These are phyloP conservation scores for Castanea crenata DNA, from an alignment of 306 rosid species.

Conservation along the genomic window DNA sequence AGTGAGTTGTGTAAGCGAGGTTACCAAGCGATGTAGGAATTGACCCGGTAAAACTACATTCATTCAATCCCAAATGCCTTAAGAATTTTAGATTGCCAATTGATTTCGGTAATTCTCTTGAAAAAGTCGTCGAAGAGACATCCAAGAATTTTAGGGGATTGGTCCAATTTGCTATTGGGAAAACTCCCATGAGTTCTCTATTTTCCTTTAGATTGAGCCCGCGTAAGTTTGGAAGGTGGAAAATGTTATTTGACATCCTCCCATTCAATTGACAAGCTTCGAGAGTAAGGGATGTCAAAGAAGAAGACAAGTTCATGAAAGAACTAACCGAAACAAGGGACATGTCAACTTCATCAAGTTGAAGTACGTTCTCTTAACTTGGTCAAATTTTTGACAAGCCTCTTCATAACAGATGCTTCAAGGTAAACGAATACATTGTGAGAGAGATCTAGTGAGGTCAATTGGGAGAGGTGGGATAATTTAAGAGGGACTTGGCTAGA, in stretches of 20 bases:
- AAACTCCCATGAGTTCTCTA: background rate
- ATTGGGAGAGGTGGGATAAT: background rate
- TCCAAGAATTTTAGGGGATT: background rate
- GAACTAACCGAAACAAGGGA: background rate
- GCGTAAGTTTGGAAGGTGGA: background rate
- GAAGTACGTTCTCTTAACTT: background rate
- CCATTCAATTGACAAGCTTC: background rate
- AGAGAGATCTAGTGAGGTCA: slow-evolving; percentile 32
- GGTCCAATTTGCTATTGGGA: slow-evolving; percentile 5
- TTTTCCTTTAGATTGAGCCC: background rate
- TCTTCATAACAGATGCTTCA: background rate
- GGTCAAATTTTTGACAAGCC: background rate
- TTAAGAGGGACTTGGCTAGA: background rate
- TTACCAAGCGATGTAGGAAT: background rate
- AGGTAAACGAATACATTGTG: slow-evolving; percentile 16
- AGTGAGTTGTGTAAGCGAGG: background rate
- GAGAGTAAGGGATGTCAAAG: background rate
- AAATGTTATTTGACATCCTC: background rate
- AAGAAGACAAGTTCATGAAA: background rate
- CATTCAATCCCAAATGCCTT: background rate
- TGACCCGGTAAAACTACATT: background rate
- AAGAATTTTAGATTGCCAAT: background rate
- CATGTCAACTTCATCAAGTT: background rate
- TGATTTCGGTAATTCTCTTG: background rate
- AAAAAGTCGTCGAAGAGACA: background rate